Evolutionary conservation across 306 rosid species (phyloP).

Genomic region (Fragaria iinumae): DNA sequence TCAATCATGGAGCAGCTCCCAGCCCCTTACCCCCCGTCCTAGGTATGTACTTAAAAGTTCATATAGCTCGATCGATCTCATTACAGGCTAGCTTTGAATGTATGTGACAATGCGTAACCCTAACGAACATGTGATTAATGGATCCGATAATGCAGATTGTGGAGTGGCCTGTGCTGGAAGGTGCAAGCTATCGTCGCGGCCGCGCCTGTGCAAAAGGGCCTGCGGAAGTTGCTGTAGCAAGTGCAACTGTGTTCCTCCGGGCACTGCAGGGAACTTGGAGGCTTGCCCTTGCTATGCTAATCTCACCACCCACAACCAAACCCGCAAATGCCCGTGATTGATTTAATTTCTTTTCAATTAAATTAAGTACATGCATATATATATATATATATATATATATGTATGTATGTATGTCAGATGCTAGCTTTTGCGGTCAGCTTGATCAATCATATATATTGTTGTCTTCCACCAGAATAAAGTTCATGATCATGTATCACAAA

Average conservation of each 20-base stretch:
- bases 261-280: slow-evolving; percentile 28
- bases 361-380: neutral
- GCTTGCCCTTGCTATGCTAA: slow-evolving; percentile 35
- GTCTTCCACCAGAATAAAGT: slow-evolving; percentile 7
- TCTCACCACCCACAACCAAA: slow-evolving; percentile 24
- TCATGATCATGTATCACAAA: neutral
- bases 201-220: slow-evolving; percentile 30
- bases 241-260: slow-evolving; percentile 33
- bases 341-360: neutral
- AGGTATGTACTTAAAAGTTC: neutral
- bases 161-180: slow-evolving; percentile 20
- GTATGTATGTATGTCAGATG: slow-evolving; percentile 9
- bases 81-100: neutral
- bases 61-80: neutral
- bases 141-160: slow-evolving; percentile 18
- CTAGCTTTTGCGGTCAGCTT: neutral
- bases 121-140: neutral
- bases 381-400: too few relatives aligned
- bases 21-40: neutral
- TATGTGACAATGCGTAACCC: neutral
- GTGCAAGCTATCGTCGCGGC: slow-evolving; percentile 18
- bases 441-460: slow-evolving; percentile 8
- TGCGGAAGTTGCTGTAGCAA: slow-evolving; percentile 29
- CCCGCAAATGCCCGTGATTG: slow-evolving; percentile 27
- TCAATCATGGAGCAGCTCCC: neutral